Evolutionary conservation across 192 early-diverging fungal species (phyloP).

Genomic region (Backusella tuberculispora): DNA sequence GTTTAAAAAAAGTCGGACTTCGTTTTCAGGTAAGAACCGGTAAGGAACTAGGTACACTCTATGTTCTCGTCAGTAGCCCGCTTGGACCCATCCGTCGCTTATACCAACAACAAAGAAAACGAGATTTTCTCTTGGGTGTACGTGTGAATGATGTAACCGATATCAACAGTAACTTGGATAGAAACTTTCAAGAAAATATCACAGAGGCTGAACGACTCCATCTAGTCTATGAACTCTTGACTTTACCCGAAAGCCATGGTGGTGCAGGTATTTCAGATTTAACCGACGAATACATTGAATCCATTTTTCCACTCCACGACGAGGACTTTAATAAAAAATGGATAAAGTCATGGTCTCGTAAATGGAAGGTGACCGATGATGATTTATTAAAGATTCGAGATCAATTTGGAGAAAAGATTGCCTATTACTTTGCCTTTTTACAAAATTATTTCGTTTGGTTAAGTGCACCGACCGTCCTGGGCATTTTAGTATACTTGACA

Average conservation of each 20-base stretch:
- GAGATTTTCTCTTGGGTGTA: constrained; percentile 77
- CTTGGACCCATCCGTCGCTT: constrained; percentile 24
- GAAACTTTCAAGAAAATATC: constrained; percentile 18
- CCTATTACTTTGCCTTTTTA: constrained; percentile 95
- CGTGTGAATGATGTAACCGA: constrained; percentile 39
- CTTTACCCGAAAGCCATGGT: constrained; percentile 55
- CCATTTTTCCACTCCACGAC: constrained; percentile 83
- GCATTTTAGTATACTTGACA: constrained; percentile 60
- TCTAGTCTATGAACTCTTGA: constrained; percentile 66
- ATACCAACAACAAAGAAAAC: constrained; percentile 30
- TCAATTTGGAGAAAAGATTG: constrained; percentile 90
- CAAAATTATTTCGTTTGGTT: constrained; percentile 88
- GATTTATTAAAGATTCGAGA: constrained; percentile 79
- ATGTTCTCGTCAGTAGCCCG: constrained; percentile 73
- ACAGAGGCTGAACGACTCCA: constrained; percentile 62
- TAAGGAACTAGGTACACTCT: constrained; percentile 50
- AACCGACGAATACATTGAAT: constrained; percentile 59
- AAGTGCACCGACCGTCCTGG: constrained; percentile 65
- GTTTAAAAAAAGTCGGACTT: constrained; percentile 64
- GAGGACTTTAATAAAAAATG: constrained; percentile 78
- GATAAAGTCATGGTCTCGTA: constrained; percentile 80
- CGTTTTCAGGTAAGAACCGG: constrained; percentile 64
- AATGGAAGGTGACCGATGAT: constrained; percentile 73
- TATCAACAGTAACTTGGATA: constrained; percentile 25
- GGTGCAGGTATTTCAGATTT: constrained; percentile 64